Base-by-base conservation (phyloP, 2,329 filamentous ascomycete species). In the Fusarium chuoi region DNA sequence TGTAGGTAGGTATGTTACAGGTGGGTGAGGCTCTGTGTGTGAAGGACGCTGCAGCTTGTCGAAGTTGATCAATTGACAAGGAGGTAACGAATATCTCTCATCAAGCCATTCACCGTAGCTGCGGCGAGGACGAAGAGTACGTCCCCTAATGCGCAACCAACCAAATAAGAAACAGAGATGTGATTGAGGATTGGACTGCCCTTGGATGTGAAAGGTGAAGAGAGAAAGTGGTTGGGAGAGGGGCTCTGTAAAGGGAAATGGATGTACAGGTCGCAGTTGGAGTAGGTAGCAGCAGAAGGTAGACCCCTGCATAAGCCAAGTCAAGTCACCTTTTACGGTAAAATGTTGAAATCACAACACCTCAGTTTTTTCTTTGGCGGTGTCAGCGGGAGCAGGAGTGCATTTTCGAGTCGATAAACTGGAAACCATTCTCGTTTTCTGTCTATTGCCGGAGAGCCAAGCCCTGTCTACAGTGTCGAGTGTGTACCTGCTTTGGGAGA, bases 181-280 rank as follows among this genome's bases (percentile, higher is more conserved):
- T 65, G 70, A 65, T 63, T 61, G 70, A 69, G 58, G 64, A 68
- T 39, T 41, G 45, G 62, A 68, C 48, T 54, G 45, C 26, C 45
- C 45, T 48, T 48, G 45, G 57, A 67, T 68, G 65, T 28, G 24
- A 65, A 65, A 54, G 33, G 46, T 68, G 68, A 69, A 51, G 44
- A 56, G 67, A 73, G 68, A 74, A 68, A 62, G 59, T 70, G 72
- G 71, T 70, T 70, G 70, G 70, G 71, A 62, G 68, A 73, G 72
- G 71, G 68, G 72, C 68, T 57, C 72, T 75, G 71, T 60, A 54
- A 68, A 46, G 67, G 56, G 61, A 58, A 60, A 42, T 46, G 30
- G 44, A 44, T 62, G 57, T 65, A 70, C 66, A 70, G 54, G 66
- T 58, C 20, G n/a, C 60, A 70, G 41, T 45, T 41, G 58, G 33